phyloP scores from a whole-genome alignment of 345 rosid genomes.

The Populus simonii region DNA sequence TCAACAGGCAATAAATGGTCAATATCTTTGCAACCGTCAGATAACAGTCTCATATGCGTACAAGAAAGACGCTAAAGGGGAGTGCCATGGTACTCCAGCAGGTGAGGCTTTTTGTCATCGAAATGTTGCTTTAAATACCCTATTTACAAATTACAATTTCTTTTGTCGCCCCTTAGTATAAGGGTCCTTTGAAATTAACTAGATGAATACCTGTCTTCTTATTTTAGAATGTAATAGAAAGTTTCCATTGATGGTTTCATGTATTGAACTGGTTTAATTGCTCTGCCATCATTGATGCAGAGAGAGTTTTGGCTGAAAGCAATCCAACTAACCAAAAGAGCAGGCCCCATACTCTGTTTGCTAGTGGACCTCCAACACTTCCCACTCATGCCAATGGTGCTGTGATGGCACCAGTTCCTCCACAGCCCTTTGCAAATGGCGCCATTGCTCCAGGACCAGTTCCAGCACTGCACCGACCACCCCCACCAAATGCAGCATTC shows the following conservation, averaged over 20 bases:
- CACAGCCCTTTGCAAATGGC: slow-evolving; percentile 72
- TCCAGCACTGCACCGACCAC: slow-evolving; percentile 57
- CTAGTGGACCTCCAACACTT: slow-evolving; percentile 82
- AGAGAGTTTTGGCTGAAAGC: slow-evolving; percentile 96
- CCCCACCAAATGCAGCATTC: slow-evolving; percentile 54
- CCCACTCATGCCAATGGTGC: slow-evolving; percentile 56
- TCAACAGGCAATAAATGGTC: slow-evolving; percentile 91
- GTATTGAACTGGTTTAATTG: background rate
- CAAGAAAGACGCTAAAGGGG: slow-evolving; percentile 98
- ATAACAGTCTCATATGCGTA: slow-evolving; percentile 96
- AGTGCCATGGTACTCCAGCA: slow-evolving; percentile 98
- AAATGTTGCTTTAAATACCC: background rate
- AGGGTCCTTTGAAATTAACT: background rate
- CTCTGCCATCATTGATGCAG: slow-evolving; percentile 36
- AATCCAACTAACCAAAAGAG: slow-evolving; percentile 73
- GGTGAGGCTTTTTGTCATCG: slow-evolving; percentile 42
- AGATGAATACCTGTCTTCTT: background rate
- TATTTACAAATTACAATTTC: background rate
- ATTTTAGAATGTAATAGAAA: background rate
- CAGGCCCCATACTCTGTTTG: slow-evolving; percentile 75
- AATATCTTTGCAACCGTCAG: slow-evolving; percentile 91
- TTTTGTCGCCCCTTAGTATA: background rate
- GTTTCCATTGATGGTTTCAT: background rate
- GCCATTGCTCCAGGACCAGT: slow-evolving; percentile 48
- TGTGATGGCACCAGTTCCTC: slow-evolving; percentile 53